phyloP scores from a whole-genome alignment of 495 filamentous ascomycete species.

The Xylaria cubensis region DNA sequence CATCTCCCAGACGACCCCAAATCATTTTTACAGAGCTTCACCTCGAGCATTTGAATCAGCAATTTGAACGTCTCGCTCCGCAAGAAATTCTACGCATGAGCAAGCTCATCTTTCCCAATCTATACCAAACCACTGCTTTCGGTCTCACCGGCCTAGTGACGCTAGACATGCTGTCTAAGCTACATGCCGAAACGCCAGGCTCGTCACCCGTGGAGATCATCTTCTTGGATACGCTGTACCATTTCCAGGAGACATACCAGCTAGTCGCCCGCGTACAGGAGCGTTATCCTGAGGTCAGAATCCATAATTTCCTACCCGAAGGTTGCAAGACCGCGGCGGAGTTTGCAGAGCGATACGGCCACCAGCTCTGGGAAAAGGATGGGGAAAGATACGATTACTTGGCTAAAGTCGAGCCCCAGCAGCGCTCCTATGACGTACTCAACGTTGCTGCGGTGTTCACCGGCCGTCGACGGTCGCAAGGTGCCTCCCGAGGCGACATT shows the following conservation, averaged over 20 bases:
- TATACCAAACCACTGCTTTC: slow-evolving; percentile 94
- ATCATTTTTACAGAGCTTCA: slow-evolving; percentile 87
- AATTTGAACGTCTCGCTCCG: slow-evolving; percentile 75
- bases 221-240: slow-evolving; percentile 94
- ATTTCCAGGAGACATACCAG: slow-evolving; percentile 85
- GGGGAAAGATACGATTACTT: slow-evolving; percentile 90
- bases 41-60: slow-evolving; percentile 84
- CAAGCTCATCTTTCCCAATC: slow-evolving; percentile 82
- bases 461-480: slow-evolving; percentile 85
- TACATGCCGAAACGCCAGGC: slow-evolving; percentile 70
- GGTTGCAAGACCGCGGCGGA: slow-evolving; percentile 70
- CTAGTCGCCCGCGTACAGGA: slow-evolving; percentile 77
- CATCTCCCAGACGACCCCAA: slow-evolving; percentile 51
- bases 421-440: slow-evolving; percentile 85
- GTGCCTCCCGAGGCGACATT: slow-evolving; percentile 84
- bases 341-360: slow-evolving; percentile 79
- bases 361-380: slow-evolving; percentile 83
- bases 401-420: slow-evolving; percentile 93
- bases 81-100: slow-evolving; percentile 88
- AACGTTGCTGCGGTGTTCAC: slow-evolving; percentile 89
- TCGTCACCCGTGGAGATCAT: slow-evolving; percentile 75
- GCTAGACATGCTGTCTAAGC: slow-evolving; percentile 88
- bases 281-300: slow-evolving; percentile 73
- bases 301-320: slow-evolving; percentile 87
- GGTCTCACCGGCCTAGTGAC: slow-evolving; percentile 90